Evolutionary conservation across 2,329 filamentous ascomycete species (phyloP), one percentile per base, ranked within the genome.

Genomic region (Chaetomium olivaceum): DNA sequence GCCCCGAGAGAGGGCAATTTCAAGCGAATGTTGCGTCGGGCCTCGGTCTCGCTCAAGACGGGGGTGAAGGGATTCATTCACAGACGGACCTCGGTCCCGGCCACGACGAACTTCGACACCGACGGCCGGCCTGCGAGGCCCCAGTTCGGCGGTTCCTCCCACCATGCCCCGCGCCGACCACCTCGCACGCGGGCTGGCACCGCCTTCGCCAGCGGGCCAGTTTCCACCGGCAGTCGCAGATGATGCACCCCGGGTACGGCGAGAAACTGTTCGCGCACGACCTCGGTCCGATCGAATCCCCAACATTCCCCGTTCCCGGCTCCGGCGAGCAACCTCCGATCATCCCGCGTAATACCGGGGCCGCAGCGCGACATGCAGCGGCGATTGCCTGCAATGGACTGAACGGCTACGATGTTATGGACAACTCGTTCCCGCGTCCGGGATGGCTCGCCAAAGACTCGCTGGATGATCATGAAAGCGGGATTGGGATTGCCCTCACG

Each of bases 381-480:
- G 86, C 84, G 3, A 86, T 85, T 12, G 80, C 85, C 63, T 85
- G 88, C 70, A 87, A 87, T 70, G 83, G 86, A 61, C 80, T 72
- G 33, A 68, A 72, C 55, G 68, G 65, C 12, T 70, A 70, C 51
- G 70, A 71, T 5, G 33, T 68, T 58, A 58, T 72, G 52, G 71
- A 74, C 7, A 67, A 67, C 1, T 63, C 71, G 67, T 78, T 75
- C 46, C 76, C 77, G 57, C 76, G 80, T 33, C 80, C 79, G 50
- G 77, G 79, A 58, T 80, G 81, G 76, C 73, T 85, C 8, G 74
- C 79, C 36, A 82, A 85, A 2, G 82, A 83, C 21, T 78, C 77
- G 57, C 74, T 77, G n/a, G 85, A 83, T 68, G 86, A 89, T 69
- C 79, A 82, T 29, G 87, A 89, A 76, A 89, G 87, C 70, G 87